Percentiles rank a stretch among this genome's conserved stretches.
Evolutionary conservation across 495 filamentous ascomycete genomes (phyloP).

Genomic region (Penicillium atrosanguineum): DNA sequence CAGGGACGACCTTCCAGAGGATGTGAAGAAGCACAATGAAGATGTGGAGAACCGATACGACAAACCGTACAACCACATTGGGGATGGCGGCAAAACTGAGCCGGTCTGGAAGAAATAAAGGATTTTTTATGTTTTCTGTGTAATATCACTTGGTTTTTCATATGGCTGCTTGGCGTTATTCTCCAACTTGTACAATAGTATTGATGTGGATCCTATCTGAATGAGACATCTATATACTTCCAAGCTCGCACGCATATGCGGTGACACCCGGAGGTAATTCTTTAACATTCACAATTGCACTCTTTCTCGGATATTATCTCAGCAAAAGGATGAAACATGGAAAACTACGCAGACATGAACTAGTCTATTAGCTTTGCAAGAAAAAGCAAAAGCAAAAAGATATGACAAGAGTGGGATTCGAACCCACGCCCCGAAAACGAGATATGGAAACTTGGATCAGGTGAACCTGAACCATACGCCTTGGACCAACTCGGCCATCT

Average conservation of each 20-base stretch:
- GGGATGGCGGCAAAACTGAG: conserved; percentile 31
- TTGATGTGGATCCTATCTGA: not conserved
- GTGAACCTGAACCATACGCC: conserved; percentile 36
- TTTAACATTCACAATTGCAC: too few species aligned
- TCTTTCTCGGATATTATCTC: too few species aligned
- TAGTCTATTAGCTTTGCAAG: not conserved
- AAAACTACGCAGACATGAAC: too few species aligned
- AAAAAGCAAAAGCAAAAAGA: conserved; percentile 6
- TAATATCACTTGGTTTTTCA: not conserved
- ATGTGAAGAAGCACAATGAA: conserved; percentile 40
- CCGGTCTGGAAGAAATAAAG: conserved; percentile 17
- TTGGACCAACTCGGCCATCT: conserved; percentile 41
- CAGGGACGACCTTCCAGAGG: conserved; percentile 30
- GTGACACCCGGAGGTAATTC: too few species aligned
- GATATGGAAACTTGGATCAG: conserved; percentile 28
- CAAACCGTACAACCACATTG: conserved; percentile 37
- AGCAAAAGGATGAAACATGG: too few species aligned
- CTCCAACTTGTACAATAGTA: not conserved
- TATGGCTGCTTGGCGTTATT: not conserved
- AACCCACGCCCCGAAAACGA: conserved; percentile 34
- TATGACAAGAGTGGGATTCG: conserved; percentile 41
- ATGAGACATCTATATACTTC: not conserved
- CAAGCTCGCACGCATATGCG: not conserved
- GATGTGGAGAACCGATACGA: conserved; percentile 38
- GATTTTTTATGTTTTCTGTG: not conserved